Percentiles rank a stretch among this genome's conserved stretches.
These are phyloP conservation scores for Diplodia seriata DNA, from an alignment of 2,329 filamentous ascomycete species.

Conservation along the genomic window DNA sequence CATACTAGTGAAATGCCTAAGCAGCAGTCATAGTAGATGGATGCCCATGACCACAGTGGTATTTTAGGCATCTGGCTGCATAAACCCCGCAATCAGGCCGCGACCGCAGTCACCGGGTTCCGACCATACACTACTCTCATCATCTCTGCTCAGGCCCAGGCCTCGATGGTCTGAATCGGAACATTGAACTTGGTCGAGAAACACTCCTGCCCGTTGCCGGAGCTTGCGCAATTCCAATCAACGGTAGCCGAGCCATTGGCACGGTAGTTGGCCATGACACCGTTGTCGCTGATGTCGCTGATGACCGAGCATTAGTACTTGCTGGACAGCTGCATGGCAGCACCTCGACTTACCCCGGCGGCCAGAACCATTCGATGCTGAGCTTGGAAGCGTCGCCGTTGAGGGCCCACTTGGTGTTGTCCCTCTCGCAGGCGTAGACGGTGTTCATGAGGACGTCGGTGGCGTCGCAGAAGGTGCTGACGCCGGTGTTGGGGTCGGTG, in stretches of 20 bases:
- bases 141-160: not conserved
- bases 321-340: not conserved
- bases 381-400: slow-evolving; percentile 1
- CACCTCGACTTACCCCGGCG: not conserved
- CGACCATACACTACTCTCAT: not conserved
- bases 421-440: slow-evolving; percentile 10
- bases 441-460: not conserved
- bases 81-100: not conserved
- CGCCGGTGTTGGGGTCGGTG: not conserved
- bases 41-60: too few species aligned
- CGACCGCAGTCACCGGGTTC: not conserved
- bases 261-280: not conserved
- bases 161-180: not conserved
- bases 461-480: not conserved
- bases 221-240: slow-evolving; percentile 10
- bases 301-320: not conserved
- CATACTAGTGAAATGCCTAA: too few species aligned
- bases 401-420: not conserved
- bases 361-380: slow-evolving; percentile 7
- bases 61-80: not conserved
- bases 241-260: not conserved
- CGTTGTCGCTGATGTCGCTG: not conserved
- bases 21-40: too few species aligned
- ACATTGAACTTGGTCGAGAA: not conserved
- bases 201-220: slow-evolving; percentile 6